A percentile compares a stretch with the other conserved stretches of the same genome.
Conservation (phyloP, 2,329 filamentous ascomycete genomes). For the Thermothelomyces thermophilus region DNA sequence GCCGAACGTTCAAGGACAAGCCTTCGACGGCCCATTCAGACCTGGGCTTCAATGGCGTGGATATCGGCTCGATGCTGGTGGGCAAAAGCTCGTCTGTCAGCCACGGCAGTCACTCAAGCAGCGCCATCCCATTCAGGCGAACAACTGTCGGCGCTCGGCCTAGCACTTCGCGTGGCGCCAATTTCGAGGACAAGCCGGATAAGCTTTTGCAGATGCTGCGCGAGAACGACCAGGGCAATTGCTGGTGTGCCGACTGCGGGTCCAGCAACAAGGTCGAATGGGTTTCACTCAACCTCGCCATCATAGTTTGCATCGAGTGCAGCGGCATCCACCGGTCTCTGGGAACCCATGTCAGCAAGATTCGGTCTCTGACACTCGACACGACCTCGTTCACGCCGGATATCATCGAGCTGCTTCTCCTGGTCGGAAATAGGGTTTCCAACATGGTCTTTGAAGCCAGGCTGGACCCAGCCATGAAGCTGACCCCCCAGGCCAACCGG, state of each 20-base stretch:
- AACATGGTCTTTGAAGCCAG: conserved; percentile 96
- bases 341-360: conserved; percentile 95
- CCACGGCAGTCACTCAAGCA: conserved; percentile 38
- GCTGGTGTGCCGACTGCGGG: conserved; percentile 89
- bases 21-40: conserved; percentile 41
- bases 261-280: conserved; percentile 92
- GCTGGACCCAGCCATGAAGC: conserved; percentile 68
- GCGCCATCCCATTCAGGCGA: conserved; percentile 64
- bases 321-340: conserved; percentile 94
- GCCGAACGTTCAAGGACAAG: conserved; percentile 55
- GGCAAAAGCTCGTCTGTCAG: conserved; percentile 76
- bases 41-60: conserved; percentile 59
- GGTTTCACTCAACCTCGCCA: conserved; percentile 97
- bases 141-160: conserved; percentile 90
- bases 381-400: conserved; percentile 95
- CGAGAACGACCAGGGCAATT: conserved; percentile 86
- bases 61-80: conserved; percentile 87
- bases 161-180: conserved; percentile 62
- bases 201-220: conserved; percentile 81
- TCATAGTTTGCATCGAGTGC: conserved; percentile 95
- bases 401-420: conserved; percentile 86
- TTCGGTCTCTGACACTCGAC: conserved; percentile 89
- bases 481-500: conserved; percentile 67
- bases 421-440: conserved; percentile 87
- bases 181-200: conserved; percentile 74